phyloP scores from a whole-genome alignment of 2,329 filamentous ascomycete genomes.

The Penicillium sp. region DNA sequence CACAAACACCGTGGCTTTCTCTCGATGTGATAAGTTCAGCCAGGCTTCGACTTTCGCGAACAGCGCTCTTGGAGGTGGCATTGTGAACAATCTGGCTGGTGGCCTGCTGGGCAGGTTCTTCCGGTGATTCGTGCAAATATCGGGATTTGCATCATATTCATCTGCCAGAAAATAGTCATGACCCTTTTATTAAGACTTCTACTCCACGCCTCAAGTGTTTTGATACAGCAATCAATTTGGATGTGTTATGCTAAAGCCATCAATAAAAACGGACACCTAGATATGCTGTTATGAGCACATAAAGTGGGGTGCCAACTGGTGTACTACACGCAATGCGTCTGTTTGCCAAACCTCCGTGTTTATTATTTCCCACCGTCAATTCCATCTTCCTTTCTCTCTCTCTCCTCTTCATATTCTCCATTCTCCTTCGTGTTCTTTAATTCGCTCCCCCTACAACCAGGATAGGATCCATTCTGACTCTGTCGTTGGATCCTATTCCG shows the following conservation, averaged over 20 bases:
- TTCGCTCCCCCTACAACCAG: no score
- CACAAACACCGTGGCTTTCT: slow-evolving; percentile 54
- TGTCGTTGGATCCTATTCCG: no score
- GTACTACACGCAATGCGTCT: no score
- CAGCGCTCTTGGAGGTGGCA: slow-evolving; percentile 54
- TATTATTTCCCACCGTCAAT: not conserved
- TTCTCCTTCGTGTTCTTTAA: not conserved
- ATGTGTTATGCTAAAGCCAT: not conserved
- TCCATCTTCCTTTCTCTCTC: not conserved
- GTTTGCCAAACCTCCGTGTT: no score
- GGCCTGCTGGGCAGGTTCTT: slow-evolving; percentile 58
- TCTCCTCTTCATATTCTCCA: not conserved
- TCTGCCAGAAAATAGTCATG: not conserved
- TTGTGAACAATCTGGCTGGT: slow-evolving; percentile 56
- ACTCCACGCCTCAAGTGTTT: slow-evolving; percentile 5
- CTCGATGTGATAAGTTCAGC: slow-evolving; percentile 52
- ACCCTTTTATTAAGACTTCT: not conserved
- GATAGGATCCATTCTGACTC: no score
- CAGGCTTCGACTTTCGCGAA: slow-evolving; percentile 61
- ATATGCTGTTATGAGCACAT: no score
- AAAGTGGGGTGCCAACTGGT: no score
- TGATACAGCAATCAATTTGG: slow-evolving; percentile 7
- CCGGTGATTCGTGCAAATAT: slow-evolving; percentile 33
- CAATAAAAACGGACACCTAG: not conserved
- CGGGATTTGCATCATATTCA: not conserved